Percentiles rank a stretch among this genome's conserved stretches.
Conservation (phyloP, 768 basidiomycete genomes). For the Suillus weaverae region DNA sequence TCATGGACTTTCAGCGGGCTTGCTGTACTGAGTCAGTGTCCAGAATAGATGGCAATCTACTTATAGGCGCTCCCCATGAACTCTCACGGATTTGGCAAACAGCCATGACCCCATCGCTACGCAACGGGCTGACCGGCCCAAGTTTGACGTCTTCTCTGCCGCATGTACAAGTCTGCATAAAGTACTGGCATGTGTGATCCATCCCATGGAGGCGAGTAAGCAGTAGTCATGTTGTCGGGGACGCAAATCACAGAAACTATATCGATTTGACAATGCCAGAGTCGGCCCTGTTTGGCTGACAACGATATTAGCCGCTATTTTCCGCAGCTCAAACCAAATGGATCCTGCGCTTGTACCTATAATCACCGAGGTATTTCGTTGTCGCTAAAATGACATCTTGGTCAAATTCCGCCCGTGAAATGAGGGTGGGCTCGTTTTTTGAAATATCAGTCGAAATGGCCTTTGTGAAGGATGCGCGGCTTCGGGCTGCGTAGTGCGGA, state of each 20-base stretch:
- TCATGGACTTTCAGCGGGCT: conserved; percentile 6
- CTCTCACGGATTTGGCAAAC: not conserved
- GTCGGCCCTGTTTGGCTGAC: not conserved
- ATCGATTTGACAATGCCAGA: conserved; percentile 1
- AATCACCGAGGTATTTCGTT: conserved; percentile 6
- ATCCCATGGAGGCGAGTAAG: not conserved
- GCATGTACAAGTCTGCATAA: not conserved
- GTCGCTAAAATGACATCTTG: conserved; percentile 8
- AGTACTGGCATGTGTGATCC: not conserved
- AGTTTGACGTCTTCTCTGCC: not conserved
- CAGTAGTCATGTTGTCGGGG: not conserved
- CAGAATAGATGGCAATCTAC: conserved; percentile 3
- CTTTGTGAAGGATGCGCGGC: not conserved
- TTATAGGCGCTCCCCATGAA: not conserved
- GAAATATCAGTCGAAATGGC: conserved; percentile 2
- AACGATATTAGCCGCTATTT: conserved; percentile 2
- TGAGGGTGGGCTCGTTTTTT: conserved; percentile 5
- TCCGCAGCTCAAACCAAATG: not conserved
- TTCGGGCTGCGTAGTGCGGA: not conserved
- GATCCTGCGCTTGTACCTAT: conserved; percentile 2
- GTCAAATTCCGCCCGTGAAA: not conserved
- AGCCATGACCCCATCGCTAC: not conserved
- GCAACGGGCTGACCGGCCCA: not conserved
- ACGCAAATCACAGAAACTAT: conserved; percentile 2
- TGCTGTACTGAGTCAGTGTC: not conserved